Percentiles rank a stretch among this genome's conserved stretches.
Conservation (phyloP, 768 basidiomycete genomes). For the Boletus sensibilis region DNA sequence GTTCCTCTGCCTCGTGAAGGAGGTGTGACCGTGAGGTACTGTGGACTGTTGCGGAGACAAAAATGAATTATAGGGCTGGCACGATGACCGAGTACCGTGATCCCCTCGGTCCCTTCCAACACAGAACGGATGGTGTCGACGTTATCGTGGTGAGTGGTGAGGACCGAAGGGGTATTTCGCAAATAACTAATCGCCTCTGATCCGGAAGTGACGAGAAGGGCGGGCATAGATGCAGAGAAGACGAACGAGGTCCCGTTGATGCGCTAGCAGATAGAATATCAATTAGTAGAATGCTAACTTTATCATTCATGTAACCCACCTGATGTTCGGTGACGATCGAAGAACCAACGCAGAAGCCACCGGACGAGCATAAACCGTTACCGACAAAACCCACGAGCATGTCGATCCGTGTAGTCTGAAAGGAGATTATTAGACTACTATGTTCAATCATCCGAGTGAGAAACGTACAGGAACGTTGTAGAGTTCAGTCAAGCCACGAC, state of each 20-base stretch:
- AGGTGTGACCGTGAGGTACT: slow-evolving; percentile 22
- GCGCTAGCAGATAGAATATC: slow-evolving; percentile 48
- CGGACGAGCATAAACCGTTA: slow-evolving; percentile 75
- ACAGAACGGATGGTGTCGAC: slow-evolving; percentile 71
- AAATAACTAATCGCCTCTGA: slow-evolving; percentile 85
- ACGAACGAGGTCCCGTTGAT: slow-evolving; percentile 96
- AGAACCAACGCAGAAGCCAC: slow-evolving; percentile 96
- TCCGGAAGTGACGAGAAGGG: slow-evolving; percentile 82
- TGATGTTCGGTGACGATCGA: slow-evolving; percentile 83
- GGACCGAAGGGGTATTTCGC: slow-evolving; percentile 69
- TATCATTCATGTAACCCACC: slow-evolving; percentile 37
- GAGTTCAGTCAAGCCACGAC: slow-evolving; percentile 91
- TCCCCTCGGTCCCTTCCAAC: slow-evolving; percentile 77
- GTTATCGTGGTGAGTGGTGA: slow-evolving; percentile 79
- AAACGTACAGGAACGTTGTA: slow-evolving; percentile 84
- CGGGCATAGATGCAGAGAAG: slow-evolving; percentile 93
- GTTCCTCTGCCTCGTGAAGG: slow-evolving; percentile 64
- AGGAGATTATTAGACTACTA: background rate
- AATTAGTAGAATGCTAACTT: background rate
- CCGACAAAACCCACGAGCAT: slow-evolving; percentile 93
- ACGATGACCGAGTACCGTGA: slow-evolving; percentile 82
- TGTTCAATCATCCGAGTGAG: background rate
- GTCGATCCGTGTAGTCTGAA: slow-evolving; percentile 83
- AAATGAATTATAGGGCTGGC: slow-evolving; percentile 90
- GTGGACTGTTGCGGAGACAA: slow-evolving; percentile 45